Evolutionary conservation across 805 yeast genomes (phyloP).

Genomic region (Pichia ethanolica): DNA sequence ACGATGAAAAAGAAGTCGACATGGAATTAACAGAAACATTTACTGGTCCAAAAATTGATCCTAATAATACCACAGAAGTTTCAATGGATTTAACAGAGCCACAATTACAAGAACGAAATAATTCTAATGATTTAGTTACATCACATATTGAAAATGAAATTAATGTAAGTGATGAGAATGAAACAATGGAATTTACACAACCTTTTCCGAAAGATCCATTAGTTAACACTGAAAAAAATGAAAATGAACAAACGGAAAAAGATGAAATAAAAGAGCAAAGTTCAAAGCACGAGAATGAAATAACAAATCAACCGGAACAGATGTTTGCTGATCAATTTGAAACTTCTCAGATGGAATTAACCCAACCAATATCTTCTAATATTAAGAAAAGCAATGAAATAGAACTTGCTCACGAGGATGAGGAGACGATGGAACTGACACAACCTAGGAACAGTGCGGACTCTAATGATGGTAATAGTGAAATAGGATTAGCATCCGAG

Average conservation of each 20-base stretch:
- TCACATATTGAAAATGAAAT: not conserved
- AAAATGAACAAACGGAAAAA: too few relatives aligned
- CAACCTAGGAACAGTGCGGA: not conserved
- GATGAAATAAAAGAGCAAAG: too few relatives aligned
- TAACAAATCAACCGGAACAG: not conserved
- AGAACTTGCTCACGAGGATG: not conserved
- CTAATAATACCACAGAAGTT: not conserved
- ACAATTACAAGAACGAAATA: not conserved
- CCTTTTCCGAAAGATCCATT: constrained; percentile 1
- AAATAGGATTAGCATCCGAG: not conserved
- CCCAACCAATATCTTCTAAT: constrained; percentile 7
- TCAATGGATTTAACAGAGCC: constrained; percentile 1
- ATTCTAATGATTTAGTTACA: too few relatives aligned
- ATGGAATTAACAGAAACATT: constrained; percentile 6
- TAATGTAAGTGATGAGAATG: constrained; percentile 6
- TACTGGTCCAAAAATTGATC: not conserved
- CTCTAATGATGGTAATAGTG: not conserved
- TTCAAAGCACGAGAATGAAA: too few relatives aligned
- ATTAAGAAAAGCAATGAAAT: not conserved
- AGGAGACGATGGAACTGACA: constrained; percentile 7
- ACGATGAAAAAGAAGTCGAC: not conserved
- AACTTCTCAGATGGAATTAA: constrained; percentile 11
- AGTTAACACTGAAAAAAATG: too few relatives aligned
- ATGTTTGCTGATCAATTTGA: not conserved
- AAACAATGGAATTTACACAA: constrained; percentile 16